phyloP scores from a whole-genome alignment of 164 flowering plant genomes.

The Cinnamomum chago region DNA sequence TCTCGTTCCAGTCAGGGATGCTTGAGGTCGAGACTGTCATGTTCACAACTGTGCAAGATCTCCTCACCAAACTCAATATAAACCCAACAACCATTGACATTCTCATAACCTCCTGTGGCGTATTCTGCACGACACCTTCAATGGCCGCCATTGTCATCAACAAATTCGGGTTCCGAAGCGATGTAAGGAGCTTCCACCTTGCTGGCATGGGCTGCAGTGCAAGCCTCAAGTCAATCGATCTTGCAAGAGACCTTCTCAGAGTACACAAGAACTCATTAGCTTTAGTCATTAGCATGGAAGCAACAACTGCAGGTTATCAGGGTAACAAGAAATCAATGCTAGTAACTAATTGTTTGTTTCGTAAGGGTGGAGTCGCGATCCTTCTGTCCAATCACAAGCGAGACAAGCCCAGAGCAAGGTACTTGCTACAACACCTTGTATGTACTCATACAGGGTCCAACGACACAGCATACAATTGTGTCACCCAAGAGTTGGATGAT shows the following conservation, averaged over 20 bases:
- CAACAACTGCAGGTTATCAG: slow-evolving; percentile 5
- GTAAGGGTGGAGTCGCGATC: slow-evolving; percentile 14
- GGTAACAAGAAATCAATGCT: slow-evolving; percentile 14
- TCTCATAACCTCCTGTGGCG: slow-evolving; percentile 10
- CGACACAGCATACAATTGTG: slow-evolving; percentile 14
- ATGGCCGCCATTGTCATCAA: slow-evolving; percentile 19
- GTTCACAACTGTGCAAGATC: slow-evolving; percentile 12
- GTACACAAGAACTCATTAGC: slow-evolving; percentile 11
- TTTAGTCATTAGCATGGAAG: slow-evolving; percentile 14
- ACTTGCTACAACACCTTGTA: slow-evolving; percentile 12
- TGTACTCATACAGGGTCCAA: slow-evolving; percentile 15
- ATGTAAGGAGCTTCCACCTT: slow-evolving; percentile 18
- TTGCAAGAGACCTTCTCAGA: slow-evolving; percentile 17
- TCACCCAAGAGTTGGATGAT: slow-evolving; percentile 13
- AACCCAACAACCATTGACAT: slow-evolving; percentile 18
- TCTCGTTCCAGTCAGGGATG: neutral
- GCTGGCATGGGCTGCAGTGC: slow-evolving; percentile 30
- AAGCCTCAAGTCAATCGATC: slow-evolving; percentile 11
- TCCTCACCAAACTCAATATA: neutral
- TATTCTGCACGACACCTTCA: slow-evolving; percentile 19
- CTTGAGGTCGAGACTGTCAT: slow-evolving; percentile 12
- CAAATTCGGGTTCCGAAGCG: slow-evolving; percentile 16
- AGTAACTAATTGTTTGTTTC: slow-evolving; percentile 16
- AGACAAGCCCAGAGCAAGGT: slow-evolving; percentile 12
- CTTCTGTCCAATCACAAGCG: slow-evolving; percentile 9